phyloP scores from a whole-genome alignment of 2,329 filamentous ascomycete species.

The Neonectria coccinea region DNA sequence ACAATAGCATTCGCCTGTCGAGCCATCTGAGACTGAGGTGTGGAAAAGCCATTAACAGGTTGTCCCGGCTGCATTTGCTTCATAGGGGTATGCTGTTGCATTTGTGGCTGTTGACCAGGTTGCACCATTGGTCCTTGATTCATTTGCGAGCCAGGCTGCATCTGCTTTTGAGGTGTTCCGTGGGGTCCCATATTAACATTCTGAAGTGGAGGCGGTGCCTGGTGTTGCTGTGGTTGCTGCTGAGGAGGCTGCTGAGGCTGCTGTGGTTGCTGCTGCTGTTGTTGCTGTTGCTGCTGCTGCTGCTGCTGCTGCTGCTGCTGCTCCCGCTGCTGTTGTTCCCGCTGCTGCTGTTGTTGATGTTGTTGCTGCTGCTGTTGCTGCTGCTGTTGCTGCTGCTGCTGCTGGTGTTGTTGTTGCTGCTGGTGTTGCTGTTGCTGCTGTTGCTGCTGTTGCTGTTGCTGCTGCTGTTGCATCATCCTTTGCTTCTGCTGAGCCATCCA shows the following conservation, averaged over 20 bases:
- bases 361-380: conserved; percentile 47
- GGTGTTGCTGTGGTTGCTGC: conserved; percentile 53
- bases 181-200: conserved; percentile 41
- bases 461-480: conserved; percentile 64
- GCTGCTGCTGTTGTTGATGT: conserved; percentile 50
- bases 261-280: conserved; percentile 59
- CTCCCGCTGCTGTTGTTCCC: conserved; percentile 48
- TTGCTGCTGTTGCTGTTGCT: conserved; percentile 56
- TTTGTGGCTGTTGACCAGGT: conserved; percentile 41
- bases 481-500: conserved; percentile 69
- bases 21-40: conserved; percentile 47
- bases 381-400: conserved; percentile 54
- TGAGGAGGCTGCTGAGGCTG: conserved; percentile 34
- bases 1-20: conserved; percentile 38
- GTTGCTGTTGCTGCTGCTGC: conserved; percentile 53
- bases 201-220: conserved; percentile 33
- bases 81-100: conserved; percentile 54
- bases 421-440: conserved; percentile 52
- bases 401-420: conserved; percentile 52
- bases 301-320: conserved; percentile 57
- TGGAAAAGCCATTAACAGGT: conserved; percentile 53
- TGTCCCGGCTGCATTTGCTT: conserved; percentile 58
- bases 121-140: conserved; percentile 54
- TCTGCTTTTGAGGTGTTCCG: conserved; percentile 50
- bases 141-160: conserved; percentile 50